Evolutionary conservation across 208 protist genomes (phyloP).

Genomic region (Histomonas meleagridis): DNA sequence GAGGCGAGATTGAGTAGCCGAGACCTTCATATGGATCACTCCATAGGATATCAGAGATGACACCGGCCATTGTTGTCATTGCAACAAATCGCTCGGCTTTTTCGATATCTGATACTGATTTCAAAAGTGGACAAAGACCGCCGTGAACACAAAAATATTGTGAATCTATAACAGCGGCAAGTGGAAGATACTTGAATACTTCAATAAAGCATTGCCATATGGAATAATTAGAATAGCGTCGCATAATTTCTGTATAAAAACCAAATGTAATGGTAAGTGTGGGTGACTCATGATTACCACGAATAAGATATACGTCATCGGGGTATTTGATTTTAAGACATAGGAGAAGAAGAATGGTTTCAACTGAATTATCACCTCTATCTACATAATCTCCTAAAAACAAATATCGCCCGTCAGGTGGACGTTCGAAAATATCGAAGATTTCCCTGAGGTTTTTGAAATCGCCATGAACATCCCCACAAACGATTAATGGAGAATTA

Average conservation of each 20-base stretch:
- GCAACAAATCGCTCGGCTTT: background rate
- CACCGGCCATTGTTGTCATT: constrained; percentile 82
- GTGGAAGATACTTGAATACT: constrained; percentile 68
- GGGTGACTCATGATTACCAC: constrained; percentile 91
- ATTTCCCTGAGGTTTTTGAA: background rate
- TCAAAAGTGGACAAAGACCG: background rate
- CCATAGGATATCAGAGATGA: constrained; percentile 97
- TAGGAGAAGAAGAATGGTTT: background rate
- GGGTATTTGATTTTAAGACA: constrained; percentile 37
- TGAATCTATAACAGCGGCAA: constrained; percentile 58
- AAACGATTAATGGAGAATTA: background rate
- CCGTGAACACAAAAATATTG: constrained; percentile 33
- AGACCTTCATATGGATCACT: constrained; percentile 72
- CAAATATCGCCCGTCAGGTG: background rate
- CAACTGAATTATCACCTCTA: constrained; percentile 24
- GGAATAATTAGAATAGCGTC: constrained; percentile 74
- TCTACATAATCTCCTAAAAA: constrained; percentile 35
- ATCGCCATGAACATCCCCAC: constrained; percentile 22
- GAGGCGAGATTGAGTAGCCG: background rate
- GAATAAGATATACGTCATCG: constrained; percentile 82
- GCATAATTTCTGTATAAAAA: constrained; percentile 71
- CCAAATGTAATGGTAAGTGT: constrained; percentile 92
- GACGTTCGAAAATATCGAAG: background rate
- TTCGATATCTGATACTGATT: background rate
- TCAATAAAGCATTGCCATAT: constrained; percentile 67